These are phyloP conservation scores for Marasmius tenuissimus DNA, from an alignment of 1,284 basidiomycete genomes.

Conservation along the genomic window DNA sequence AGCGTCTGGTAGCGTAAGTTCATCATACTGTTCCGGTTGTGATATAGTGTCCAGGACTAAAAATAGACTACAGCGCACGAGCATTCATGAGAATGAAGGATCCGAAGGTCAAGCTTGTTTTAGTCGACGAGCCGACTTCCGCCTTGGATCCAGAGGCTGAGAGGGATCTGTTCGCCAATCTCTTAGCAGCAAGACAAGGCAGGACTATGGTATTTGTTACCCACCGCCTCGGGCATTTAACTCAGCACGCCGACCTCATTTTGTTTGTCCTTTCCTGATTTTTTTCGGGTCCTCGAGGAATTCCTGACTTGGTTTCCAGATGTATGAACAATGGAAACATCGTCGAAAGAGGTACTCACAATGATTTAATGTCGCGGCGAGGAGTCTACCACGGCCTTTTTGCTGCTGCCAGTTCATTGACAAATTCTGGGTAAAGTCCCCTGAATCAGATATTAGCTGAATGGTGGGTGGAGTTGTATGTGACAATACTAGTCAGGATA, in stretches of 20 bases:
- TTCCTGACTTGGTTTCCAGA: constrained; percentile 28
- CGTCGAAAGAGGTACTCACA: constrained; percentile 54
- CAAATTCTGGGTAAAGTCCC: no score
- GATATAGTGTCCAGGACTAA: background rate
- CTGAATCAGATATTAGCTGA: no score
- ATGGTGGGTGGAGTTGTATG: no score
- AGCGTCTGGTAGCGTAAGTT: constrained; percentile 45
- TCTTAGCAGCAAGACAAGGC: constrained; percentile 26
- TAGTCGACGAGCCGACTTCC: constrained; percentile 40
- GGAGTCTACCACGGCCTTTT: constrained; percentile 57
- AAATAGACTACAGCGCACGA: constrained; percentile 28
- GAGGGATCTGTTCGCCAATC: constrained; percentile 30
- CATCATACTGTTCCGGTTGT: background rate
- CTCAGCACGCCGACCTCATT: constrained; percentile 38
- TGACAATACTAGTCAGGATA: no score
- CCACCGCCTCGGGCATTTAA: constrained; percentile 35
- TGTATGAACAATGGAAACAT: constrained; percentile 61
- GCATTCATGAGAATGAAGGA: constrained; percentile 38
- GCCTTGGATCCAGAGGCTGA: constrained; percentile 38
- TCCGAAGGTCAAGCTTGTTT: constrained; percentile 31
- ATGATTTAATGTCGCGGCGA: constrained; percentile 39
- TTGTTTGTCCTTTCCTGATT: constrained; percentile 28
- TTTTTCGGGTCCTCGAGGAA: background rate
- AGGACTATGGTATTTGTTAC: constrained; percentile 40
- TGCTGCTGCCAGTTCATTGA: background rate